A percentile compares a stretch with the other conserved stretches of the same genome.
Evolutionary conservation across 2,329 filamentous ascomycete species (phyloP).

Genomic region (Paracoccidioides brasiliensis): DNA sequence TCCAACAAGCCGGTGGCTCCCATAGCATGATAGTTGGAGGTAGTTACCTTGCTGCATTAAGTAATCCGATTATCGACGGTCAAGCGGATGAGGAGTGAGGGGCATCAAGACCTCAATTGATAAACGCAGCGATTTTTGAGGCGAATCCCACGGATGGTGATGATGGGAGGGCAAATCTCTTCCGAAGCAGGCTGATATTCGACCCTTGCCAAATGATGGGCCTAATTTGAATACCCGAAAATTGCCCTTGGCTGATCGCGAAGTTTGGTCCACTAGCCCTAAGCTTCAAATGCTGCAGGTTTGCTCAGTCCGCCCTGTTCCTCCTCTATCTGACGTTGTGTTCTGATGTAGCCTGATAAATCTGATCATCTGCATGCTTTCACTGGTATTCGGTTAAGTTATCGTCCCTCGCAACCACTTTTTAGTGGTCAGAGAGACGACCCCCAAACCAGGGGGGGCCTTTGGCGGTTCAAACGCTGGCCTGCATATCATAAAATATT

Average conservation of each 20-base stretch:
- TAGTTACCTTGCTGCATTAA: not conserved
- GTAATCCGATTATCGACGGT: not conserved
- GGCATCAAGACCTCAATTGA: not conserved
- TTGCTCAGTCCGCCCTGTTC: not conserved
- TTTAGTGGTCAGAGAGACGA: not conserved
- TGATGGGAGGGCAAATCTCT: constrained; percentile 1
- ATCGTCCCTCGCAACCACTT: not conserved
- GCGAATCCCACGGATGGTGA: not conserved
- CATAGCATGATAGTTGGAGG: not conserved
- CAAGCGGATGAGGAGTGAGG: not conserved
- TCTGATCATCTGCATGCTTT: constrained; percentile 1
- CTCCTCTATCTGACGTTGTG: not conserved
- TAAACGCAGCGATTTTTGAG: not conserved
- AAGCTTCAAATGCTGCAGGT: not conserved
- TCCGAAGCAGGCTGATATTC: constrained; percentile 2
- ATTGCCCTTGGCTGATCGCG: not conserved
- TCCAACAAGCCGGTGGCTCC: not conserved
- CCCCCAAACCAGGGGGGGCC: not conserved
- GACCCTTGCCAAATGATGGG: not conserved
- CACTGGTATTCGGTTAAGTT: not conserved
- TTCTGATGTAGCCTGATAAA: not conserved
- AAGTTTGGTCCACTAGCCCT: constrained; percentile 1
- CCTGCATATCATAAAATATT: not conserved
- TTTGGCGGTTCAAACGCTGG: not conserved
- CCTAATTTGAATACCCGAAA: constrained; percentile 1